A percentile compares a stretch with the other conserved stretches of the same genome.
Conservation (phyloP, 768 basidiomycete genomes). For the Agrocybe pediades region DNA sequence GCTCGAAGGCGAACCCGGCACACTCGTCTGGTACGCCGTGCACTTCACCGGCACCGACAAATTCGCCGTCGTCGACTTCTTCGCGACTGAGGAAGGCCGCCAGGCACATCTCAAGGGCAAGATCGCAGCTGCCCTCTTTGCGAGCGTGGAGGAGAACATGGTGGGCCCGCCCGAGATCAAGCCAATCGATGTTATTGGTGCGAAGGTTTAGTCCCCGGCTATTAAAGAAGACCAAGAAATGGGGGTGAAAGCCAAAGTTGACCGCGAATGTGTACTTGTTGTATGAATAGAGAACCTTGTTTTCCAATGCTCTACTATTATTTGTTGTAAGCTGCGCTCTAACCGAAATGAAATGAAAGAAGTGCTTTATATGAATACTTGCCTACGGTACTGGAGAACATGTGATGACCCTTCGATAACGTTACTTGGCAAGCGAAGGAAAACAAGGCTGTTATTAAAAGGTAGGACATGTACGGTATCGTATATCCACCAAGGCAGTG, state of each 20-base stretch:
- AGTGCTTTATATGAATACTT: too few species aligned
- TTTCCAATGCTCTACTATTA: too few species aligned
- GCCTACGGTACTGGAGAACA: too few species aligned
- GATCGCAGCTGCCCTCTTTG: slow-evolving; percentile 35
- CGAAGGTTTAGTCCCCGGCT: slow-evolving; percentile 24
- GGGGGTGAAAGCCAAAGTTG: too few species aligned
- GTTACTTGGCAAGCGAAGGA: too few species aligned
- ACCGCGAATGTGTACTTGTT: too few species aligned
- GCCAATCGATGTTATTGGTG: slow-evolving; percentile 35
- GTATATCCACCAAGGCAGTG: background rate
- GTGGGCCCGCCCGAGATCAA: slow-evolving; percentile 29
- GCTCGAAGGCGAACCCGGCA: slow-evolving; percentile 34
- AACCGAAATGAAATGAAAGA: too few species aligned
- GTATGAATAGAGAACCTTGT: too few species aligned
- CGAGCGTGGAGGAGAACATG: slow-evolving; percentile 31
- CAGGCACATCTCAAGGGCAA: slow-evolving; percentile 34
- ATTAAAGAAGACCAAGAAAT: too few species aligned
- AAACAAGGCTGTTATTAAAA: too few species aligned
- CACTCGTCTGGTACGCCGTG: slow-evolving; percentile 39
- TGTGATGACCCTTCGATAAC: too few species aligned
- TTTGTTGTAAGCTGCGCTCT: too few species aligned
- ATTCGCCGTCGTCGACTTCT: slow-evolving; percentile 41
- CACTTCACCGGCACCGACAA: slow-evolving; percentile 35
- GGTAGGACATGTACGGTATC: background rate
- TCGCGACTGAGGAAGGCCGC: slow-evolving; percentile 31